phyloP scores from a whole-genome alignment of 108 stramenopile species.

The Licmophora abbreviata region DNA sequence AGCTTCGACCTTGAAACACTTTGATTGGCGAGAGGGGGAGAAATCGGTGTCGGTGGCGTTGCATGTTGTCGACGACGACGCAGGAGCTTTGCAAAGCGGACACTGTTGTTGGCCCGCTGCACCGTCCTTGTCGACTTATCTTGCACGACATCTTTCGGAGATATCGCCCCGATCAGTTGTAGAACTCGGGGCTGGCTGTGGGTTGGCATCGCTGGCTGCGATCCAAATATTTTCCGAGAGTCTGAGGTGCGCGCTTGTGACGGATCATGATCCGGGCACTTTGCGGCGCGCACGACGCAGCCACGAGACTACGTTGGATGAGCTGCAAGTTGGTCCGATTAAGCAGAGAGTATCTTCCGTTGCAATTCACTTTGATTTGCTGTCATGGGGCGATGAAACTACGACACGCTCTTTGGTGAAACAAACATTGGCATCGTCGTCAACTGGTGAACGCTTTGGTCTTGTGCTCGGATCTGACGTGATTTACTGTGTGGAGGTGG shows the following conservation, averaged over 20 bases:
- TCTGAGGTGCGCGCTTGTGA: constrained; percentile 12
- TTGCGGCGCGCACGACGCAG: constrained; percentile 9
- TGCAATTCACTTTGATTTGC: constrained; percentile 6
- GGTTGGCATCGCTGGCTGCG: constrained; percentile 11
- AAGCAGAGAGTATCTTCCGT: background rate
- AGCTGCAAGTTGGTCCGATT: background rate
- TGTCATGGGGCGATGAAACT: constrained; percentile 8
- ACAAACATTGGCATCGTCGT: background rate
- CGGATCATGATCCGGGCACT: constrained; percentile 23
- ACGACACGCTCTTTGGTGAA: background rate
- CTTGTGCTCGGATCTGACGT: constrained; percentile 16
- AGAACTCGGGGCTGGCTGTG: constrained; percentile 25
- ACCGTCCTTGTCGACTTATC: constrained; percentile 3
- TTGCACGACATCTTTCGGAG: background rate
- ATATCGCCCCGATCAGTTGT: constrained; percentile 8
- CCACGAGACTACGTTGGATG: constrained; percentile 17
- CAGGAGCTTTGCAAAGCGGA: constrained; percentile 23
- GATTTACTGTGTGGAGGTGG: constrained; percentile 14
- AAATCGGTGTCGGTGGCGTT: background rate
- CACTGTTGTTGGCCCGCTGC: constrained; percentile 32
- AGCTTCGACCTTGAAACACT: constrained; percentile 13
- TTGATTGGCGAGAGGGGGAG: background rate
- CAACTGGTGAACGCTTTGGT: background rate
- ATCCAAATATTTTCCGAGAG: constrained; percentile 10
- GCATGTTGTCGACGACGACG: constrained; percentile 18